These are phyloP conservation scores for Mucor plumbeus DNA, from an alignment of 371 early-diverging fungal species.

Conservation along the genomic window DNA sequence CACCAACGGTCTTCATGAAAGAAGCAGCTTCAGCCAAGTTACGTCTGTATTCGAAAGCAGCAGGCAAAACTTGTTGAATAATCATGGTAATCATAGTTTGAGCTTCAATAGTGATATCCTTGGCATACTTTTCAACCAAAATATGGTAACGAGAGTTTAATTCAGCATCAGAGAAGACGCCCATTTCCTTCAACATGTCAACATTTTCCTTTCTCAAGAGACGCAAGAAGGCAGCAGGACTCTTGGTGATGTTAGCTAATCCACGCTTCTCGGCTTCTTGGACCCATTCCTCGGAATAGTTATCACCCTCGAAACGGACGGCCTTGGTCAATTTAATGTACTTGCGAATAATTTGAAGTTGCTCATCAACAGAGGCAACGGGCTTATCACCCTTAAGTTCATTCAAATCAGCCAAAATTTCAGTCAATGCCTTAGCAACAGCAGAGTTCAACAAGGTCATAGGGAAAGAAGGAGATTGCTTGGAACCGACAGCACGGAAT, in stretches of 20 bases:
- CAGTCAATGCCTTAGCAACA: conserved; percentile 83
- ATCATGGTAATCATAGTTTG: conserved; percentile 88
- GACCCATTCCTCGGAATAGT: conserved; percentile 86
- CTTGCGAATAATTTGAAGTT: conserved; percentile 83
- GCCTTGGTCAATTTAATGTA: conserved; percentile 83
- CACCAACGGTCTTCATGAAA: conserved; percentile 68
- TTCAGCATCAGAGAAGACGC: conserved; percentile 89
- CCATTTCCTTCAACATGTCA: conserved; percentile 77
- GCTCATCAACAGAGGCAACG: conserved; percentile 83
- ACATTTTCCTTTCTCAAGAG: conserved; percentile 73
- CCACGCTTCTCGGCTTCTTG: conserved; percentile 86
- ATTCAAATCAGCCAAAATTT: conserved; percentile 74
- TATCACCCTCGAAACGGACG: conserved; percentile 97
- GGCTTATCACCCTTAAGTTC: conserved; percentile 81
- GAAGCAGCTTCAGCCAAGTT: conserved; percentile 79
- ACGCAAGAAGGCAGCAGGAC: conserved; percentile 87
- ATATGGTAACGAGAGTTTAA: conserved; percentile 93
- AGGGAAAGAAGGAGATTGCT: conserved; percentile 97
- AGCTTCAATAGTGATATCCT: conserved; percentile 94
- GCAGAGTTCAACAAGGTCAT: conserved; percentile 92
- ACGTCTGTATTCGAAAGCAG: conserved; percentile 88
- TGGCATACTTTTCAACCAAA: conserved; percentile 93
- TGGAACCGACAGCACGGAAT: conserved; percentile 99
- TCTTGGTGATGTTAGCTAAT: conserved; percentile 88
- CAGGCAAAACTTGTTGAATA: conserved; percentile 85